Base-by-base conservation (phyloP, 257 asterid species). In the Fraxinus americana region DNA sequence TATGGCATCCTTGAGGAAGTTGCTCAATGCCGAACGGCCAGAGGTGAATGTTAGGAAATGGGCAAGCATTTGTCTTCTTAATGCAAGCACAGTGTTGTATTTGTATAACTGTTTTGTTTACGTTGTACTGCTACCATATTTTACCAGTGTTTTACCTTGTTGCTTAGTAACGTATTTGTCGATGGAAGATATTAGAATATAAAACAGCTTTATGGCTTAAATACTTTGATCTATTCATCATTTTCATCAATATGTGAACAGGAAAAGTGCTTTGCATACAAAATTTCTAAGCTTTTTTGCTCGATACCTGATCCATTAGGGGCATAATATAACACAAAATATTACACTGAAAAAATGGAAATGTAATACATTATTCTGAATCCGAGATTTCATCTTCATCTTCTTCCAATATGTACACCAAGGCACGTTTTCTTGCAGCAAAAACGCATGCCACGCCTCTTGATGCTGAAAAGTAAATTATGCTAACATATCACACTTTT, bases 371-470 rank as follows among this genome's bases (percentile, higher is more conserved):
- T 57, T 87, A 94, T 19, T 90, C 97, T 38, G 91, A 84, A 80
- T 92, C 94, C 30, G 88, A 59, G 74, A 81, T 79, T 84, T 93
- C 97, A 39, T 92, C 99, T 84, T 95, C 98, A 75, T 95, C 98
- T 90, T 95, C 99, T 75, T 95, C 99, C 32, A 96, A 89, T 69
- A 93, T 96, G 84, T 93, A 96, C 77, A 93, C 97, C 90, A 96
- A 74, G 1, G 97, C 97, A 27, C 97, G 98, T 78, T 91, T 96
- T 80, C 92, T 88, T 61, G 91, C 91, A 77, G 90, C 88, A 73
- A 93, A 93, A 77, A 94, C 92, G 81, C 98, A 94, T 65, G 97
- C 97, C 73, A 94, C 93, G 0, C 98, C 98, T 89, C 99, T 90
- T 4, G 98, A 91, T 80, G 94, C 99, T 93, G 97, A 85, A 73